Evolutionary conservation across 768 basidiomycete species (phyloP).

Genomic region (Lyophyllum atratum): DNA sequence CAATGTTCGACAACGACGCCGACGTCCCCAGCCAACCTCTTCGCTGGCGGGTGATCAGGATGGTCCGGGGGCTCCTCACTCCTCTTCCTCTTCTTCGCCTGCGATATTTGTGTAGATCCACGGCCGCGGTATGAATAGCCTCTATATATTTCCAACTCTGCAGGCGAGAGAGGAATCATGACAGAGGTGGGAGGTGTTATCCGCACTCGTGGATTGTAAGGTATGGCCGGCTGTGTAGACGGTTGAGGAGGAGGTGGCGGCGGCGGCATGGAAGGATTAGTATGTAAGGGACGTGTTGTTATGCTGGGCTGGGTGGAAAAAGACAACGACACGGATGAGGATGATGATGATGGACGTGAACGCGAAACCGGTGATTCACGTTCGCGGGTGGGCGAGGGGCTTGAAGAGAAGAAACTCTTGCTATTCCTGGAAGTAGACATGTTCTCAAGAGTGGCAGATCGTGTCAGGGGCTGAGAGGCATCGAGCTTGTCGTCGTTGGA

Average conservation of each 20-base stretch:
- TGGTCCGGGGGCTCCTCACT: conserved; percentile 38
- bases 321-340: conserved; percentile 29
- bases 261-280: conserved; percentile 33
- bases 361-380: conserved; percentile 29
- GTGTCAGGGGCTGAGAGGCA: conserved; percentile 29
- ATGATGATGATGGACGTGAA: conserved; percentile 39
- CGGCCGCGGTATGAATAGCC: conserved; percentile 57
- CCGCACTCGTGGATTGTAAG: conserved; percentile 67
- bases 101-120: conserved; percentile 51
- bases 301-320: conserved; percentile 13
- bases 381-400: conserved; percentile 25
- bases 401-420: conserved; percentile 24
- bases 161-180: conserved; percentile 61
- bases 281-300: conserved; percentile 19
- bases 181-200: conserved; percentile 63
- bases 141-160: conserved; percentile 62
- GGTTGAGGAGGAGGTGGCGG: conserved; percentile 32
- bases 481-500: conserved; percentile 32
- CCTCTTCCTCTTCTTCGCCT: conserved; percentile 22
- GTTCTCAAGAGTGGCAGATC: conserved; percentile 19
- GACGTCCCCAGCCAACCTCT: conserved; percentile 68
- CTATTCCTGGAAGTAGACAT: conserved; percentile 15
- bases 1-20: conserved; percentile 79
- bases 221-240: conserved; percentile 38
- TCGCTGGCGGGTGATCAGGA: conserved; percentile 39